Conservation (phyloP, 2,329 filamentous ascomycete genomes). For the Passalora sequoiae region DNA sequence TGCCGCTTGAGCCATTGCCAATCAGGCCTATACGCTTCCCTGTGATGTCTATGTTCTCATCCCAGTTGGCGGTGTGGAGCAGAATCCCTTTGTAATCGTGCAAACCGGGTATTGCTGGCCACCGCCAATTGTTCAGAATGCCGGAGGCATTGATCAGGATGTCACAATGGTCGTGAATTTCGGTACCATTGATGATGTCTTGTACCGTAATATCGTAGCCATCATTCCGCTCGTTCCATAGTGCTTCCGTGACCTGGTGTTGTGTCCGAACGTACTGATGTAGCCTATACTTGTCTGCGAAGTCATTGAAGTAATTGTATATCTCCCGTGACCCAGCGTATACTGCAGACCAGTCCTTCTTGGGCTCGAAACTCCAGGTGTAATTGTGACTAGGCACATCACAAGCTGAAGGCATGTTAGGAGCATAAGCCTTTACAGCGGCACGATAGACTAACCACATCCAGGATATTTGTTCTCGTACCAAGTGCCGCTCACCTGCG, state of each 20-base stretch:
- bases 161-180: conserved; percentile 32
- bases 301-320: conserved; percentile 38
- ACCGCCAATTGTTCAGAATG: conserved; percentile 29
- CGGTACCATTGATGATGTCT: conserved; percentile 24
- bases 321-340: conserved; percentile 41
- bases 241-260: conserved; percentile 36
- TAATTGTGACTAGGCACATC: too few species aligned
- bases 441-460: too few species aligned
- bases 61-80: conserved; percentile 35
- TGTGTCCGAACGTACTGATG: conserved; percentile 38
- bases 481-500: conserved; percentile 39
- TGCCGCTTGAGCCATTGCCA: conserved; percentile 34
- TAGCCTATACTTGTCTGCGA: conserved; percentile 38
- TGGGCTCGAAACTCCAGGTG: conserved; percentile 35
- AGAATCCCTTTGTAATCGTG: conserved; percentile 34
- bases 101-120: conserved; percentile 36
- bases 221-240: conserved; percentile 36
- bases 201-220: conserved; percentile 38
- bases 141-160: conserved; percentile 34
- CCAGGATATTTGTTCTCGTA: conserved; percentile 36
- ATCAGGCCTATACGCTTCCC: conserved; percentile 32
- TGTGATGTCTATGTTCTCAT: conserved; percentile 28
- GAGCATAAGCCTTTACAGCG: conserved; percentile 11
- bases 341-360: conserved; percentile 29
- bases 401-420: too few species aligned